phyloP scores from a whole-genome alignment of 2,329 filamentous ascomycete genomes.

The Beauveria sp. region DNA sequence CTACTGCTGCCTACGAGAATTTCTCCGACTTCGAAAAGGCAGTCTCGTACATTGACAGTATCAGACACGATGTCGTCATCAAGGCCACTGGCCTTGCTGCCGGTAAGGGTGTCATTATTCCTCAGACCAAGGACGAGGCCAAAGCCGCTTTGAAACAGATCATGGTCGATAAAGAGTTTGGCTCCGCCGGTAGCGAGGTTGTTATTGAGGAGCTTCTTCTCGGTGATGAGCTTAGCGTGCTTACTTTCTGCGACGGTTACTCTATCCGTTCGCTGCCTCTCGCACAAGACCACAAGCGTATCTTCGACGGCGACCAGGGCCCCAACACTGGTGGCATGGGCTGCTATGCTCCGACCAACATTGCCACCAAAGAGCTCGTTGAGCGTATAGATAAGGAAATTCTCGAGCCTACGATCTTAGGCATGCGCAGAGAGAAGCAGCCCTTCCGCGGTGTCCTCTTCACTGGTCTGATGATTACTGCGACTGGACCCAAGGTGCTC shows the following conservation, averaged over 20 bases:
- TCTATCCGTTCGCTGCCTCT: constrained; percentile 77
- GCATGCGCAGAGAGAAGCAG: constrained; percentile 74
- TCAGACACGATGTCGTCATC: constrained; percentile 74
- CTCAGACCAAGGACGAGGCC: constrained; percentile 73
- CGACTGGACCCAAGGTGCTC: constrained; percentile 69
- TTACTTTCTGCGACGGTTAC: constrained; percentile 87
- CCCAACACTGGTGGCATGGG: constrained; percentile 98
- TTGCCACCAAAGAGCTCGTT: constrained; percentile 67
- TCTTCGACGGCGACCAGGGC: constrained; percentile 81
- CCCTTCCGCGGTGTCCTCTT: constrained; percentile 71
- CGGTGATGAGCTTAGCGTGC: constrained; percentile 85
- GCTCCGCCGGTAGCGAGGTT: constrained; percentile 77
- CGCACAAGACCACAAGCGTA: constrained; percentile 94
- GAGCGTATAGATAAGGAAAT: constrained; percentile 72
- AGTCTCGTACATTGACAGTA: constrained; percentile 61
- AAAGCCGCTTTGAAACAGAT: constrained; percentile 76
- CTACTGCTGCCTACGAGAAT: constrained; percentile 85
- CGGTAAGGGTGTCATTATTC: constrained; percentile 92
- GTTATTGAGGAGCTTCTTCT: constrained; percentile 92
- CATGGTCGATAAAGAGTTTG: constrained; percentile 84
- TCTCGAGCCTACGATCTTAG: constrained; percentile 81
- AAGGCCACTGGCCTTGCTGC: constrained; percentile 89
- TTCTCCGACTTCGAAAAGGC: constrained; percentile 72
- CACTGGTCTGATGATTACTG: constrained; percentile 90
- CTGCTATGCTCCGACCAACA: constrained; percentile 85